Evolutionary conservation across 2,329 filamentous ascomycete species (phyloP).

Genomic region (Penicillium sp.): DNA sequence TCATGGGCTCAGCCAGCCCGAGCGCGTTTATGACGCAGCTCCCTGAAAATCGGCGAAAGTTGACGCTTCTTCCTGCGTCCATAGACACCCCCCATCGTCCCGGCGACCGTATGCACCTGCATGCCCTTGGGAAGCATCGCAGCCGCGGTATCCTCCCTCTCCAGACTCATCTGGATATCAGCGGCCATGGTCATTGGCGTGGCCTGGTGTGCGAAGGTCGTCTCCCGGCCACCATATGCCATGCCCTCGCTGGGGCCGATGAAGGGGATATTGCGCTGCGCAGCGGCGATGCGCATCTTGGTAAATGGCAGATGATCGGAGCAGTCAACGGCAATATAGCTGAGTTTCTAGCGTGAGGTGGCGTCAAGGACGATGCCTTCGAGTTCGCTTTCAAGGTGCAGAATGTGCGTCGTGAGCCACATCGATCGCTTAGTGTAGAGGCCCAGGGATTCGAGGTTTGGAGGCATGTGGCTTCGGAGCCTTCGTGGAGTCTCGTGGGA

Average conservation of each 20-base stretch:
- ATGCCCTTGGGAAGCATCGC: not conserved
- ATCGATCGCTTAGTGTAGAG: not conserved
- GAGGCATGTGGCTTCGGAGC: not conserved
- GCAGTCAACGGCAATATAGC: not conserved
- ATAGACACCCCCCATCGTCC: not conserved
- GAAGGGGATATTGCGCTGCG: not conserved
- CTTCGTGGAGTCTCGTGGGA: not conserved
- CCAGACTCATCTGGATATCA: not conserved
- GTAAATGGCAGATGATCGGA: not conserved
- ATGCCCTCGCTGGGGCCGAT: not conserved
- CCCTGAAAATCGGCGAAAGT: not conserved
- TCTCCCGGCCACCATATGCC: not conserved
- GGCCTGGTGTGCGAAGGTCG: not conserved
- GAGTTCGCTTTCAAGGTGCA: not conserved
- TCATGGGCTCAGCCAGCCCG: not conserved
- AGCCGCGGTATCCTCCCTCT: not conserved
- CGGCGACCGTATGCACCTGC: not conserved
- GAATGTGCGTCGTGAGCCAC: not conserved
- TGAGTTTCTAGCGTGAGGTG: not conserved
- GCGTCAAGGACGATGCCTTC: not conserved
- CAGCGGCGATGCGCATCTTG: not conserved
- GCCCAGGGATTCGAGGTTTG: not conserved
- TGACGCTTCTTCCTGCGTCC: not conserved
- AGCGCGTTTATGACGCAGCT: not conserved
- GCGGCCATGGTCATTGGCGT: not conserved